Base-by-base conservation (phyloP, 345 rosid species). In the Cardamine resedifolia region DNA sequence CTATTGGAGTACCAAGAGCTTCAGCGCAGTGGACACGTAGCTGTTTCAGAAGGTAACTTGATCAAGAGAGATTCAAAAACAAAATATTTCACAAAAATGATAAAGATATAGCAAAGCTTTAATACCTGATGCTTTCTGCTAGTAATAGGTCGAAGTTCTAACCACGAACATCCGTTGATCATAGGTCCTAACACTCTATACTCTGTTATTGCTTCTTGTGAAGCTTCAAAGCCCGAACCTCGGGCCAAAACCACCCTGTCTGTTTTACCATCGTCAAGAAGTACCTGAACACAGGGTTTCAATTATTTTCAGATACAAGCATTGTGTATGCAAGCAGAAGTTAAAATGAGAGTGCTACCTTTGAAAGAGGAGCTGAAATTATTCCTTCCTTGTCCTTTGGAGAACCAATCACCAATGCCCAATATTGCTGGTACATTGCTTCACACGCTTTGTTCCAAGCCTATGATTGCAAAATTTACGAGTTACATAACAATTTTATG, bases 21-120 rank as follows among this genome's bases (percentile, higher is more conserved):
- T 93, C 98, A 2, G 96, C 96, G 64, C 96, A 92, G 79, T 90
- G 98, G n/a, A 92, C 91, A 2, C 96, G 91, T 39, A 92, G 84
- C 98, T 92, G 83, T 68, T 44, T 20, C 10, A 15, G 33, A 64
- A 28, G 41, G 36, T 27, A 41, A 41, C 49, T 47, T n/a, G 56
- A 63, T 64, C 41, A 64, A 34, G 23, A 30, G 45, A 23, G 52
- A 26, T 7, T 31, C n/a, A 60, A 20, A 56, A 49, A 64, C 43
- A 67, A 18, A 28, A 74, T 14, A 16, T 55, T 28, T 53, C 28
- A 21, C 27, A 21, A 44, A 43, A 55, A 12, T 33, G 61, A 10
- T 21, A 44, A 33, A 23, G 26, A 55, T 36, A 44, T 34, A 61
- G 15, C 10, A 15, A 18, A 76, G 26, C 0, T 9, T 11, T 30